Evolutionary conservation across 75 land plant genomes (phyloP).

Genomic region (Chamaecyparis obtusa): DNA sequence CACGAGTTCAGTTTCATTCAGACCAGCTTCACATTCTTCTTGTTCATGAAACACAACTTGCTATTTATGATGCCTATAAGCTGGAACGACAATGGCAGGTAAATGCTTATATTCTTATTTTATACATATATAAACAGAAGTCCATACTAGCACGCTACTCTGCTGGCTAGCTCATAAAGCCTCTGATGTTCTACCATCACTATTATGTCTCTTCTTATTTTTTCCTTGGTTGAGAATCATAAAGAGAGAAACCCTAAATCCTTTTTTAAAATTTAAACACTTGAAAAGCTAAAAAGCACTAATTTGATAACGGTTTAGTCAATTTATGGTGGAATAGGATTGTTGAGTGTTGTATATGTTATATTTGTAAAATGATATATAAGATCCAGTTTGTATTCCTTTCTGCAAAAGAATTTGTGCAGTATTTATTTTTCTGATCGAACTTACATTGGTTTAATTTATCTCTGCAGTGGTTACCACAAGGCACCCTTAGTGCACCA

Average conservation of each 20-base stretch:
- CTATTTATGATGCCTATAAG: conserved; percentile 60
- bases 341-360: no score
- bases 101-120: neutral
- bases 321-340: no score
- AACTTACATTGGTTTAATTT: neutral
- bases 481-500: conserved; percentile 43
- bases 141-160: neutral
- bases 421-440: neutral
- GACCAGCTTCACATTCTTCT: conserved; percentile 62
- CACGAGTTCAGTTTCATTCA: conserved; percentile 67
- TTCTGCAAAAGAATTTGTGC: neutral
- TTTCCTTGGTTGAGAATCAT: neutral
- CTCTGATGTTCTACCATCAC: neutral
- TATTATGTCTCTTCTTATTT: neutral
- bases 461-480: conserved; percentile 56
- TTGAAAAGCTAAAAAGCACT: no score
- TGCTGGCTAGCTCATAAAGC: neutral
- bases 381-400: neutral
- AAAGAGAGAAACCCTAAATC: no score
- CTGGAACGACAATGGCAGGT: conserved; percentile 59
- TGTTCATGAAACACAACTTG: conserved; percentile 58
- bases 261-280: no score
- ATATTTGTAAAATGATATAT: neutral
- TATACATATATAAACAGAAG: neutral
- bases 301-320: no score